A percentile compares a stretch with the other conserved stretches of the same genome.
Conservation (phyloP, 1,284 basidiomycete species). For the Sanghuangporus baumii region DNA sequence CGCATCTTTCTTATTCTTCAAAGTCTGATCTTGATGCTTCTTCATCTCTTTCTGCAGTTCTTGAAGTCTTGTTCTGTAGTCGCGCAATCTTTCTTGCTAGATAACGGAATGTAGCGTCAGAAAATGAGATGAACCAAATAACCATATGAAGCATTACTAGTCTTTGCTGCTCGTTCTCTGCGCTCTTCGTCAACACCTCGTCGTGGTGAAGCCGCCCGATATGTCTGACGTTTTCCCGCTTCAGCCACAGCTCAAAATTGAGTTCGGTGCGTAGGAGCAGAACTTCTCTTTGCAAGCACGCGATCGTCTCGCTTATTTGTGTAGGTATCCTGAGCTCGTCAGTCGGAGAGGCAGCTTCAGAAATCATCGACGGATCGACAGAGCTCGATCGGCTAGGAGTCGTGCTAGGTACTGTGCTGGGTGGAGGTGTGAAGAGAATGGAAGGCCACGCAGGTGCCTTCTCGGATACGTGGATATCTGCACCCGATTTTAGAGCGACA, state of each 20-base stretch:
- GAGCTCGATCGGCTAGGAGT: slow-evolving; percentile 18
- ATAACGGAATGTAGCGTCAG: not conserved
- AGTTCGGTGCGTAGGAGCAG: slow-evolving; percentile 70
- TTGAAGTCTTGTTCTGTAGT: slow-evolving; percentile 60
- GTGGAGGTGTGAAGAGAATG: slow-evolving; percentile 29
- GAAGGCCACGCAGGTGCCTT: slow-evolving; percentile 45
- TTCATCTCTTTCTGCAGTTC: slow-evolving; percentile 56
- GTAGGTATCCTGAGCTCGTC: slow-evolving; percentile 29
- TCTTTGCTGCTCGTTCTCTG: slow-evolving; percentile 76
- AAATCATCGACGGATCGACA: slow-evolving; percentile 17
- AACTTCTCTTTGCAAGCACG: slow-evolving; percentile 66
- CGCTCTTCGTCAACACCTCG: slow-evolving; percentile 61
- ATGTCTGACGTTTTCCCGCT: slow-evolving; percentile 71
- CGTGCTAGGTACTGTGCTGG: slow-evolving; percentile 19
- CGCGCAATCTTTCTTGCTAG: slow-evolving; percentile 72
- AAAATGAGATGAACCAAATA: not conserved
- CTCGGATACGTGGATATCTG: slow-evolving; percentile 52
- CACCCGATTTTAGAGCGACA: slow-evolving; percentile 59
- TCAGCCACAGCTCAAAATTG: slow-evolving; percentile 77
- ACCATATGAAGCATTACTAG: slow-evolving; percentile 27
- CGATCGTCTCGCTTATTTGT: slow-evolving; percentile 55
- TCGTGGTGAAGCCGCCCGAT: slow-evolving; percentile 74
- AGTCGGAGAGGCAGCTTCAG: slow-evolving; percentile 21
- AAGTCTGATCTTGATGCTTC: slow-evolving; percentile 59
- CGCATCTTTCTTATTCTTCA: slow-evolving; percentile 58